A percentile compares a stretch with the other conserved stretches of the same genome.
phyloP scores from a whole-genome alignment of 768 basidiomycete genomes.

The Russula olivacea region DNA sequence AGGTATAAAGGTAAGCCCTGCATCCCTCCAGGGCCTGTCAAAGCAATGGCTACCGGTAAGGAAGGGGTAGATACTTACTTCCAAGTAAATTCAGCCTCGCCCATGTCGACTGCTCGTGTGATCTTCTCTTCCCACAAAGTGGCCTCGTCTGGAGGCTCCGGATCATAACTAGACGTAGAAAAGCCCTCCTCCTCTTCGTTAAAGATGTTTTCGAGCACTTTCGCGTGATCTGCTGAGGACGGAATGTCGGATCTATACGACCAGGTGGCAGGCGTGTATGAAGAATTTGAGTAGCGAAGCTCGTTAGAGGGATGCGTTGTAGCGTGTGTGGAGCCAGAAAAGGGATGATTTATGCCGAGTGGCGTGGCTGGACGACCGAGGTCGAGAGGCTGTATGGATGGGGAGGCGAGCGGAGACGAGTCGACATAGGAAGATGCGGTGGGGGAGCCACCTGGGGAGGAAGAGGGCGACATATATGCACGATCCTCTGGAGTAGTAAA shows the following conservation, averaged over 20 bases:
- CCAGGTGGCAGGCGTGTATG: slow-evolving; percentile 15
- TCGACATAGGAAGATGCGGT: slow-evolving; percentile 10
- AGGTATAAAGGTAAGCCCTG: slow-evolving; percentile 17
- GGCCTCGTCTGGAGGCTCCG: slow-evolving; percentile 16
- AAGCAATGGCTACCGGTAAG: neutral
- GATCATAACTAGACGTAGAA: neutral
- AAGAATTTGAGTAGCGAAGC: slow-evolving; percentile 19
- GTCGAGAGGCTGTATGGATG: slow-evolving; percentile 18
- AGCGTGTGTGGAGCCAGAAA: slow-evolving; percentile 17
- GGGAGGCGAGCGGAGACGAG: slow-evolving; percentile 17
- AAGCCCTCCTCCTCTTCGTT: slow-evolving; percentile 12
- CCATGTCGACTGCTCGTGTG: slow-evolving; percentile 16
- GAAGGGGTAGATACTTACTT: slow-evolving; percentile 5
- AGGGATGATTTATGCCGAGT: slow-evolving; percentile 9
- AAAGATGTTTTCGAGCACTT: slow-evolving; percentile 16
- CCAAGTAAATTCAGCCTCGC: slow-evolving; percentile 19
- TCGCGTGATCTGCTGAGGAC: slow-evolving; percentile 5
- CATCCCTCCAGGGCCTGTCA: neutral
- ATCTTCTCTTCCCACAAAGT: slow-evolving; percentile 17
- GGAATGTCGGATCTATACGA: slow-evolving; percentile 1
- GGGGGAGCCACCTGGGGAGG: slow-evolving; percentile 19
- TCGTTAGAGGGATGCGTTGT: slow-evolving; percentile 20
- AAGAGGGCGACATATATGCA: slow-evolving; percentile 23
- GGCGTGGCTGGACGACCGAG: slow-evolving; percentile 13
- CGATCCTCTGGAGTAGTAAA: slow-evolving; percentile 20